Evolutionary conservation across 2,329 filamentous ascomycete genomes (phyloP), one percentile per base, ranked within the genome.

Genomic region (Seiridium unicorne): DNA sequence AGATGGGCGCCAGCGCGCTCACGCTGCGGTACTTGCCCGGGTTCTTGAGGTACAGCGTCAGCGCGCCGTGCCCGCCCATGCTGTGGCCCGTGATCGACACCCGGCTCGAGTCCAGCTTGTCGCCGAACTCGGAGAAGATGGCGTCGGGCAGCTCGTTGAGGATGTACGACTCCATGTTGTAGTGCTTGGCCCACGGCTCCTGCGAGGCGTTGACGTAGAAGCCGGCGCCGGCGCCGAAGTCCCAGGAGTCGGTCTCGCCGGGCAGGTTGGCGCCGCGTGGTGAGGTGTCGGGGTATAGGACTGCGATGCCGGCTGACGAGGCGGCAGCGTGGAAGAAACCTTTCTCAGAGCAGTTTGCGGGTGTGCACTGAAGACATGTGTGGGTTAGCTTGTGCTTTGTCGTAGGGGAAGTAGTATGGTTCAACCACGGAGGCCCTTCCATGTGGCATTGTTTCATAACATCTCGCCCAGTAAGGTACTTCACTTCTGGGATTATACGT

Each of bases 31-130:
- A 99, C 79, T 85, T 87, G 64, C 91, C 92, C 0, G 95, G 93
- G 77, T 98, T 90, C 80, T 92, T 94, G 57, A 99, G 83, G 81
- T 91, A 98, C 68, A 98, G 79, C 51, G 93, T 97, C 68, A 99
- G 81, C 49, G 95, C 95, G 64, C 95, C 95, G 76, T 99, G 95
- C 0, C 95, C 95, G 66, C 95, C 95, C 95, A 99, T 99, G 69
- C 89, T 93, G 79, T 99, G 95, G 5, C 95, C 95, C 46, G 91
- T 92, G 70, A 99, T 95, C 75, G 89, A 90, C 59, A 97, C 87
- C 46, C 89, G 83, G 35, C 70, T 76, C 0, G 76, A 70, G 74
- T 98, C 94, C 36, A 99, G 80, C 71, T 86, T 63, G 66, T 74
- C 82, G 36, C 84, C 80, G 77, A 93, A 96, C 34, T 85, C 82